These are phyloP conservation scores for Gaeumannomyces tritici DNA, from an alignment of 2,329 filamentous ascomycete species.

Conservation along the genomic window DNA sequence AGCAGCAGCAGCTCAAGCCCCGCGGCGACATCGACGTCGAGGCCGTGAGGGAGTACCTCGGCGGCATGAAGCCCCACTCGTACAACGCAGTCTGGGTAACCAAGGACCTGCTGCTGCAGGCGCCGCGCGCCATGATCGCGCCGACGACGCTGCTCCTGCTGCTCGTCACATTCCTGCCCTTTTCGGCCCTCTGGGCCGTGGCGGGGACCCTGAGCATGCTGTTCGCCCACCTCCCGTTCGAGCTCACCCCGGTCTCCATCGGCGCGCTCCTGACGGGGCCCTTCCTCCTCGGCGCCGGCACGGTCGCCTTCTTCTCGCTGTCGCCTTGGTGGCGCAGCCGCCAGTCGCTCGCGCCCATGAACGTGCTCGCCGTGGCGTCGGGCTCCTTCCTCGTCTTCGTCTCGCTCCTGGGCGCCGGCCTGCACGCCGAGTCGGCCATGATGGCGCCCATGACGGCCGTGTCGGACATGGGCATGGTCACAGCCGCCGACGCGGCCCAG, in stretches of 20 bases:
- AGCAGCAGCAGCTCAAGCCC: slow-evolving; percentile 15
- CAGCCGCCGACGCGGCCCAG: slow-evolving; percentile 11
- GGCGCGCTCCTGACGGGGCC: slow-evolving; percentile 35
- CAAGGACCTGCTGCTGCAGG: slow-evolving; percentile 27
- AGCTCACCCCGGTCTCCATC: slow-evolving; percentile 25
- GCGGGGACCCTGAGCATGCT: slow-evolving; percentile 34
- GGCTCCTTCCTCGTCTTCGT: slow-evolving; percentile 28
- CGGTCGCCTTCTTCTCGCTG: slow-evolving; percentile 22
- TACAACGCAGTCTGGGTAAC: slow-evolving; percentile 22
- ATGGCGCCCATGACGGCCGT: slow-evolving; percentile 12
- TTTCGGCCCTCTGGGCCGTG: slow-evolving; percentile 36
- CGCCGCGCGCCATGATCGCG: slow-evolving; percentile 35
- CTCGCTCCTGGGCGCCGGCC: slow-evolving; percentile 34
- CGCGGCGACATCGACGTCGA: slow-evolving; percentile 20
- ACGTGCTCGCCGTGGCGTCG: slow-evolving; percentile 22
- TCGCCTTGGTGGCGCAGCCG: slow-evolving; percentile 15
- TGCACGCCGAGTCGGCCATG: slow-evolving; percentile 29
- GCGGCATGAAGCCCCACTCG: slow-evolving; percentile 26
- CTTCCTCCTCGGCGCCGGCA: slow-evolving; percentile 27
- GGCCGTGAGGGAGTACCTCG: slow-evolving; percentile 25
- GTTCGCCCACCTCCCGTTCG: slow-evolving; percentile 33
- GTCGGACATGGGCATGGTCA: slow-evolving; percentile 20
- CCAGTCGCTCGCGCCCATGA: slow-evolving; percentile 21
- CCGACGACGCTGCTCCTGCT: slow-evolving; percentile 40
- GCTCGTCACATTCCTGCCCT: slow-evolving; percentile 32